phyloP scores from a whole-genome alignment of 2,329 filamentous ascomycete genomes.

The Arthrobotrys sphaeroides region DNA sequence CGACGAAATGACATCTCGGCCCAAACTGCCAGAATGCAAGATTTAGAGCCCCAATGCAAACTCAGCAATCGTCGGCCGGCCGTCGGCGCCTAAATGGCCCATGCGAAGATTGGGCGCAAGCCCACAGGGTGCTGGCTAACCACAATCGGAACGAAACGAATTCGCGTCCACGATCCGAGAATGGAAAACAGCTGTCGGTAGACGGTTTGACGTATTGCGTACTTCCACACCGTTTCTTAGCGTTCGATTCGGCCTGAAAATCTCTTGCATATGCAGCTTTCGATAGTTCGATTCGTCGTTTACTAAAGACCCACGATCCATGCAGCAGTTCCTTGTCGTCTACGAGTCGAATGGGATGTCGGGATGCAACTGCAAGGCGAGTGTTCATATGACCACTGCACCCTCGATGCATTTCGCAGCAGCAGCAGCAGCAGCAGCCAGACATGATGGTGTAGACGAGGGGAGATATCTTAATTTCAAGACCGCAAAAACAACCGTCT shows the following conservation, averaged over 20 bases:
- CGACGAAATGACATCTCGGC: background rate
- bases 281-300: background rate
- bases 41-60: background rate
- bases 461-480: conserved; percentile 16
- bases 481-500: conserved; percentile 1
- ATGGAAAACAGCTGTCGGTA: background rate
- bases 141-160: background rate
- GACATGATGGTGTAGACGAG: background rate
- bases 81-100: conserved; percentile 30
- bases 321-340: conserved; percentile 19
- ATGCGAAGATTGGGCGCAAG: background rate
- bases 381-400: conserved; percentile 33
- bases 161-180: background rate
- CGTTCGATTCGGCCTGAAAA: background rate
- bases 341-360: conserved; percentile 3
- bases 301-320: conserved; percentile 15
- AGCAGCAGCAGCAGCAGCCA: no score
- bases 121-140: background rate
- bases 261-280: conserved; percentile 13
- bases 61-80: background rate
- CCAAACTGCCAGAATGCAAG: conserved; percentile 2
- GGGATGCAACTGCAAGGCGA: conserved; percentile 25
- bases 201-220: conserved; percentile 1
- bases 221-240: background rate
- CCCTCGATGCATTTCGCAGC: conserved; percentile 2